A percentile compares a stretch with the other conserved stretches of the same genome.
These are phyloP conservation scores for Penicillium paneum DNA, from an alignment of 2,329 filamentous ascomycete genomes.

Conservation along the genomic window DNA sequence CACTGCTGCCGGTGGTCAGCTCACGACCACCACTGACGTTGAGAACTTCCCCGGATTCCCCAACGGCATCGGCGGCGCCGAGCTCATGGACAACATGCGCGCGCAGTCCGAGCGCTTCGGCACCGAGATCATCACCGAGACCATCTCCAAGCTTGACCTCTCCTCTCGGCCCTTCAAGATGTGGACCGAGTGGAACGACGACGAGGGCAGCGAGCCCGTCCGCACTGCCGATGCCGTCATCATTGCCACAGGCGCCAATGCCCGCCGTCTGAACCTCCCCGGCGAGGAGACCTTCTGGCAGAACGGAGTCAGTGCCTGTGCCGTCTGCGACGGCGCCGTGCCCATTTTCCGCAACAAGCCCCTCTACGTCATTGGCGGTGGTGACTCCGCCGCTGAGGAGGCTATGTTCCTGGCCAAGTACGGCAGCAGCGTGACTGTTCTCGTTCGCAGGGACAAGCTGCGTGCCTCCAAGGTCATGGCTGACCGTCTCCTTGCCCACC, in stretches of 20 bases:
- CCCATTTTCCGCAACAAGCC: slow-evolving; percentile 98
- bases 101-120: slow-evolving; percentile 88
- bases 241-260: slow-evolving; percentile 92
- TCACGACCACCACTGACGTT: slow-evolving; percentile 96
- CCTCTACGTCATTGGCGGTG: slow-evolving; percentile 91
- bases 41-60: slow-evolving; percentile 98
- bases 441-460: slow-evolving; percentile 83
- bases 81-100: slow-evolving; percentile 95
- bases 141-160: slow-evolving; percentile 83
- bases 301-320: slow-evolving; percentile 91
- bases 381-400: slow-evolving; percentile 96
- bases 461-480: slow-evolving; percentile 92
- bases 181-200: slow-evolving; percentile 83
- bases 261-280: slow-evolving; percentile 72
- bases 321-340: slow-evolving; percentile 93
- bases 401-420: slow-evolving; percentile 98
- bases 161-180: slow-evolving; percentile 83
- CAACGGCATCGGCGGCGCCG: slow-evolving; percentile 77
- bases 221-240: slow-evolving; percentile 91
- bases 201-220: slow-evolving; percentile 61
- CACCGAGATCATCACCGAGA: slow-evolving; percentile 89
- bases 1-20: slow-evolving; percentile 90
- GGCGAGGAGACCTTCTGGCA: slow-evolving; percentile 98
- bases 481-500: slow-evolving; percentile 72
- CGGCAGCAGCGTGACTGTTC: slow-evolving; percentile 87